Percentiles rank a stretch among this genome's conserved stretches.
Conservation (phyloP, 306 rosid species). For the Cajanus cajan region DNA sequence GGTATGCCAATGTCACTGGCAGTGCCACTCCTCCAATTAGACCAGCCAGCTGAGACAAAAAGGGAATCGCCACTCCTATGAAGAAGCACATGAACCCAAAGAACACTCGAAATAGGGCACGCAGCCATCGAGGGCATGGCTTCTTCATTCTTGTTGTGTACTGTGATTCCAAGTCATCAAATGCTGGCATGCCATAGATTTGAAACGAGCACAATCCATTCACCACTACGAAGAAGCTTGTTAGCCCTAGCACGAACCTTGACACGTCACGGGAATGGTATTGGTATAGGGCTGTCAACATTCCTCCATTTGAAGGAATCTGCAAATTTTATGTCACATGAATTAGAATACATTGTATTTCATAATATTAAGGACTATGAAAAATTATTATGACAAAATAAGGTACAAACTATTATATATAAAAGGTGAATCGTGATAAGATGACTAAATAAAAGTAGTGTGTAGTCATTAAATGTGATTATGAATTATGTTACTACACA, state of each 20-base stretch:
- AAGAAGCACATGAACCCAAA: constrained; percentile 41
- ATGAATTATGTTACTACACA: no score
- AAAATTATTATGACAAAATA: no score
- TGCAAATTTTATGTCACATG: neutral
- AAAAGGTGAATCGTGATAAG: no score
- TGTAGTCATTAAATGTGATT: no score
- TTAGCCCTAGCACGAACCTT: constrained; percentile 37
- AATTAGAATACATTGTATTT: neutral
- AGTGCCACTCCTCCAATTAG: constrained; percentile 49
- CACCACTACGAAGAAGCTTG: constrained; percentile 38
- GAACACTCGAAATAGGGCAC: constrained; percentile 31
- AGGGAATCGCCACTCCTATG: constrained; percentile 47
- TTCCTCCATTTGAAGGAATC: constrained; percentile 53
- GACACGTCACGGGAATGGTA: constrained; percentile 50
- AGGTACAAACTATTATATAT: no score
- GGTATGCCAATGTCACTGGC: constrained; percentile 49
- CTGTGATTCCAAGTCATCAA: constrained; percentile 52
- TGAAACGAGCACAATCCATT: constrained; percentile 53
- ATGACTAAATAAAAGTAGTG: no score
- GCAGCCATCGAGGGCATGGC: constrained; percentile 56
- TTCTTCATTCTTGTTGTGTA: constrained; percentile 43
- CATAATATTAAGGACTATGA: no score
- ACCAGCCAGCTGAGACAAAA: constrained; percentile 49
- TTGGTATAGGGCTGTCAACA: constrained; percentile 41
- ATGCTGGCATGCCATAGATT: constrained; percentile 56